phyloP scores from a whole-genome alignment of 164 flowering plant genomes.

The Amborella trichopoda region DNA sequence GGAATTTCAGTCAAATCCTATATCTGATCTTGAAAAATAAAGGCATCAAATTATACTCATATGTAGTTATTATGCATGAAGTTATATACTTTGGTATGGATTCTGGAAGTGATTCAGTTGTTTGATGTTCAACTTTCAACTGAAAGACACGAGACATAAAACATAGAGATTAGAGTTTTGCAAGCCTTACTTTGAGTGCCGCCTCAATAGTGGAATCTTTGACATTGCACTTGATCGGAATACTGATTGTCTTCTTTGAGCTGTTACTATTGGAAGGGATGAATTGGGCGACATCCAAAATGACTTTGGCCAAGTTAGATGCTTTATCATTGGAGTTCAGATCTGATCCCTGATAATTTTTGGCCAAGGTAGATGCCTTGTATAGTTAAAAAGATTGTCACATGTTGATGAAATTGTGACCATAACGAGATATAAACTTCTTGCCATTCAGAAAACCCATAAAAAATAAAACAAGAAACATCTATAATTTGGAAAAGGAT shows the following conservation, averaged over 20 bases:
- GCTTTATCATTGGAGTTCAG: conserved; percentile 4
- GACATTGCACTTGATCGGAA: conserved; percentile 10
- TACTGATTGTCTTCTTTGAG: conserved; percentile 7
- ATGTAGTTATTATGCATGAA: too few species aligned
- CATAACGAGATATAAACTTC: not conserved
- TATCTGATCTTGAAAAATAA: not conserved
- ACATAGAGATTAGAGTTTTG: not conserved
- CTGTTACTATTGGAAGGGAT: not conserved
- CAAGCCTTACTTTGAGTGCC: conserved; percentile 10
- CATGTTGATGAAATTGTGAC: not conserved
- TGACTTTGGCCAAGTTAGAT: conserved; percentile 7
- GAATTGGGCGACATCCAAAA: conserved; percentile 11
- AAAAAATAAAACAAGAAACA: not conserved
- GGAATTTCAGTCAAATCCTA: not conserved
- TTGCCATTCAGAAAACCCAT: not conserved
- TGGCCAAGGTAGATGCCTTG: not conserved
- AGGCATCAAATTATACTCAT: too few species aligned
- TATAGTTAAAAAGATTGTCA: not conserved
- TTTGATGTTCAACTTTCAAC: not conserved
- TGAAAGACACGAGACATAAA: not conserved
- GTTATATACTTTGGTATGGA: too few species aligned
- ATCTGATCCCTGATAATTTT: conserved; percentile 8
- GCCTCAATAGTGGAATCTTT: conserved; percentile 6
- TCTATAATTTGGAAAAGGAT: not conserved
- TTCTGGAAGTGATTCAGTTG: not conserved